Base-by-base conservation (phyloP, 2,329 filamentous ascomycete genomes). In the Emergomyces pasteurianus region DNA sequence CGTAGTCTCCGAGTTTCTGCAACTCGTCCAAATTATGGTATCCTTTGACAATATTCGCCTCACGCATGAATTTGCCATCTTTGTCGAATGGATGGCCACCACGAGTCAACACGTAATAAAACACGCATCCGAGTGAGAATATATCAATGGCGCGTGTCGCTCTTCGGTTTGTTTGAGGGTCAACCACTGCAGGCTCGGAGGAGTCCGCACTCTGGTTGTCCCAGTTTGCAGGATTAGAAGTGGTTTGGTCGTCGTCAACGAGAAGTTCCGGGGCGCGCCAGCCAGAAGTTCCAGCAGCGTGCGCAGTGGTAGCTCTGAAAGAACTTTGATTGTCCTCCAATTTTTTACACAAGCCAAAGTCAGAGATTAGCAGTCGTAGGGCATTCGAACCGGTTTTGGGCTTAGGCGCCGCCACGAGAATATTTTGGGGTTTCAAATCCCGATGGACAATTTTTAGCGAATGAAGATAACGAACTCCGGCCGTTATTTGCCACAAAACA, bases 341-440 rank as follows among this genome's bases (percentile, higher is more conserved):
- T 70, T 96, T 97, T 80, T 97, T 99, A 74, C 94, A 97, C 0
- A 99, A 83, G 6, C 94, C 94, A 75, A 99, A 99, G 73, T 99
- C 94, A 0, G 94, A 97, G 42, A 99, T 96, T 4, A 99, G 83
- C 43, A 99, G 81, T n/a, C 92, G 87, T 28, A 91, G 86, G 42
- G 81, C 83, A 62, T 87, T 86, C 40, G 85, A 83, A 1, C 72
- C 69, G 0, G 67, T 70, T 43, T 74, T 74, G 26, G 73, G 73
- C 61, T 84, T 83, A 0, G 84, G 83, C 63, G 82, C 81, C 28
- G 84, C 83, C 62, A 97, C 91, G 1, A 99, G 80, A 58, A 99
- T 97, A 67, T 99, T 99, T 69, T 99, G 94, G 0, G 94, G 94
- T 73, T 99, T 99, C 69, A 99, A 83, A 70, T 99, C 94, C 59